phyloP scores from a whole-genome alignment of 139 green algal species.

The Chara braunii region DNA sequence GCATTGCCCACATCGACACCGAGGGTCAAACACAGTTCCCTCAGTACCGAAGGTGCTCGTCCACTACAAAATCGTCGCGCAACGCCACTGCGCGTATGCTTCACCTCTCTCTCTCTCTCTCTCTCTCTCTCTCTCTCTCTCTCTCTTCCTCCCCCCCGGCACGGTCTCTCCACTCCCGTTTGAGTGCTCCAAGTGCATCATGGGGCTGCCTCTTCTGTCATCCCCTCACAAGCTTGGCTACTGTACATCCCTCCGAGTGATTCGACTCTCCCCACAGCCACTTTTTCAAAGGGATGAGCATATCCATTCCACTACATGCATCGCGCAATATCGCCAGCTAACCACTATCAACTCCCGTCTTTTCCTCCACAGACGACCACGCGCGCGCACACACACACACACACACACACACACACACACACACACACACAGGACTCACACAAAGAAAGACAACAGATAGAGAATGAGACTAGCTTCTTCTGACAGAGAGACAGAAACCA shows the following conservation, averaged over 20 bases:
- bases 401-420: too few relatives aligned
- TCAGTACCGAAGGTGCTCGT: neutral
- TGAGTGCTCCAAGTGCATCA: neutral
- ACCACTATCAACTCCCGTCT: neutral
- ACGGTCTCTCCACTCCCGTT: neutral
- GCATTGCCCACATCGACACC: too few relatives aligned
- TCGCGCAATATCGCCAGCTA: neutral
- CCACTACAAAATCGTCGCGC: neutral
- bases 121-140: conserved; percentile 29
- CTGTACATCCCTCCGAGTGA: neutral
- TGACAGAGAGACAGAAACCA: too few relatives aligned
- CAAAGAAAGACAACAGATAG: too few relatives aligned
- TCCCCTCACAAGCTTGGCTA: neutral
- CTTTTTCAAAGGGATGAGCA: neutral
- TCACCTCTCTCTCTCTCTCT: conserved; percentile 21
- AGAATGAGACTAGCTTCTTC: too few relatives aligned
- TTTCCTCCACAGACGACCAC: too few relatives aligned
- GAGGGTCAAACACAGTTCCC: too few relatives aligned
- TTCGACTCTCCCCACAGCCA: neutral
- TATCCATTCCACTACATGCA: neutral
- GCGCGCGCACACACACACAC: too few relatives aligned
- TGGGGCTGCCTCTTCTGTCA: neutral
- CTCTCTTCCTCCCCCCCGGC: conserved; percentile 6
- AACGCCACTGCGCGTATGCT: too few relatives aligned
- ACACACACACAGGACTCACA: too few relatives aligned